These are phyloP conservation scores for Casuarina cunninghamiana DNA, from an alignment of 306 rosid genomes.

Conservation along the genomic window DNA sequence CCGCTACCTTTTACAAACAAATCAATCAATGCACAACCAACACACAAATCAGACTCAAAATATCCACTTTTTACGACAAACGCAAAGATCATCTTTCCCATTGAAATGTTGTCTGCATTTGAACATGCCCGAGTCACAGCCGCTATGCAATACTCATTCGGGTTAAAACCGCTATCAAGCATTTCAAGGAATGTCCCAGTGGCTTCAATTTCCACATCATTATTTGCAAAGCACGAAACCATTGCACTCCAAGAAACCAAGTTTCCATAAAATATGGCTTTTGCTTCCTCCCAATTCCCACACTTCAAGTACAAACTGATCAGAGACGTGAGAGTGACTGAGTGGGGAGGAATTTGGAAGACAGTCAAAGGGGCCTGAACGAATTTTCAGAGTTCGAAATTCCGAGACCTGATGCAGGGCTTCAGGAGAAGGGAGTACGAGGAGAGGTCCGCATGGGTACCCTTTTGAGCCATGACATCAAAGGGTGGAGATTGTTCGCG, in stretches of 20 bases:
- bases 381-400: slow-evolving; percentile 41
- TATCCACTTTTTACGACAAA: slow-evolving; percentile 49
- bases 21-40: slow-evolving; percentile 66
- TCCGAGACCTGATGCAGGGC: slow-evolving; percentile 45
- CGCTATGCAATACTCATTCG: slow-evolving; percentile 58
- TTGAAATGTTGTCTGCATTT: slow-evolving; percentile 1
- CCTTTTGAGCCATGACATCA: slow-evolving; percentile 5
- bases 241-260: slow-evolving; percentile 58
- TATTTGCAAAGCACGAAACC: slow-evolving; percentile 54
- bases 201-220: slow-evolving; percentile 34
- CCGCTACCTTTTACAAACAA: slow-evolving; percentile 45
- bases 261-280: slow-evolving; percentile 39
- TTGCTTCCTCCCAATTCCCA: slow-evolving; percentile 40
- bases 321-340: slow-evolving; percentile 49
- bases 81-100: slow-evolving; percentile 38
- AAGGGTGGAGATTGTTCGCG: slow-evolving; percentile 40
- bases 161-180: slow-evolving; percentile 41
- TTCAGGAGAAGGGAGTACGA: slow-evolving; percentile 51
- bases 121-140: slow-evolving; percentile 52
- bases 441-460: slow-evolving; percentile 26
- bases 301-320: slow-evolving; percentile 58
- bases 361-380: slow-evolving; percentile 41
- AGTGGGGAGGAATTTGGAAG: slow-evolving; percentile 40
- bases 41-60: slow-evolving; percentile 49
- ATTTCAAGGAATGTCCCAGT: slow-evolving; percentile 38